Base-by-base conservation (phyloP, 305 asterid species). In the Rubia occidens region DNA sequence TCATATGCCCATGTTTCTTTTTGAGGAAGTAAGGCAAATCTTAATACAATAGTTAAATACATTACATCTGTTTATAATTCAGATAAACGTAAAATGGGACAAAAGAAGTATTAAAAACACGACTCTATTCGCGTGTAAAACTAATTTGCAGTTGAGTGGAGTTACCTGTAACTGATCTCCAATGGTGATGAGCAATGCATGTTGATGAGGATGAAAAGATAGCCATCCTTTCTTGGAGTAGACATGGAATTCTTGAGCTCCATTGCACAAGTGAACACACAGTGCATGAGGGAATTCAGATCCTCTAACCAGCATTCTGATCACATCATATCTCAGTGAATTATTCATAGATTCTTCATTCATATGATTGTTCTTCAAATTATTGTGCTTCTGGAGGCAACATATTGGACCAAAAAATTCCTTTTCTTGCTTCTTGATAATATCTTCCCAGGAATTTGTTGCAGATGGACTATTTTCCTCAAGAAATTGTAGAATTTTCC, bases 211-310 rank as follows among this genome's bases (percentile, higher is more conserved):
- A 35, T 66, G 76, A 68, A 89, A 89, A 47, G 97, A 87, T 14
- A 80, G 66, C 96, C 97, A 91, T 56, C 90, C 95, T 82, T 83
- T 91, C 89, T 85, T 91, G 76, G 95, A 86, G 73, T 91, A 91
- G 65, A 87, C 86, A 78, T 91, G 95, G 63, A 91, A 91, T 71
- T 85, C 88, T 59, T 82, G 80, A 40, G 87, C 72, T 67, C 95
- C 97, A 77, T 77, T 78, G 88, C 90, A 82, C 13, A 86, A 14
- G 44, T 91, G 94, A 61, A 89, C 61, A 65, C 90, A 84, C 71
- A 91, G 64, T 32, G 94, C 85, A 80, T 91, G 97, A 21, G 85
- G 75, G 61, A 85, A 91, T 61, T 87, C 94, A 4, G 85, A 85
- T 49, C 97, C 97, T 71, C 82, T 80, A 69, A 91, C 82, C 79